A percentile compares a stretch with the other conserved stretches of the same genome.
These are phyloP conservation scores for Syncephalastrum contaminatum DNA, from an alignment of 371 early-diverging fungal species.

Conservation along the genomic window DNA sequence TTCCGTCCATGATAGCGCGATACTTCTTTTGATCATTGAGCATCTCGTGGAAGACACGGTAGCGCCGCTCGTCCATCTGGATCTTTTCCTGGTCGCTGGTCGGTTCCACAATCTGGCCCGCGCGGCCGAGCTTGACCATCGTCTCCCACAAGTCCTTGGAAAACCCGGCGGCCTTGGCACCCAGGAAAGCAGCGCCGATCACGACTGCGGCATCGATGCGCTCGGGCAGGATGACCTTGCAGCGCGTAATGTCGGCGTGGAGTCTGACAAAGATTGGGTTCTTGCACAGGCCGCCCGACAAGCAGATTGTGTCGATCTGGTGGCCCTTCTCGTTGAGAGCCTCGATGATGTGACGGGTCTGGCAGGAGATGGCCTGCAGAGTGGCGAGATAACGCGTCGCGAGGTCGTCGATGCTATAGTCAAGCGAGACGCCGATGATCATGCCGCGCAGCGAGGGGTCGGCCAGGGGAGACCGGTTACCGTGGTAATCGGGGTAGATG, in stretches of 20 bases:
- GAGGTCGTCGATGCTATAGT: conserved; percentile 55
- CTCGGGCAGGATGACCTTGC: conserved; percentile 56
- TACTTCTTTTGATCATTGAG: conserved; percentile 58
- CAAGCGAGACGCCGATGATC: conserved; percentile 60
- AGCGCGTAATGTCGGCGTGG: conserved; percentile 58
- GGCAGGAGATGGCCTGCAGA: conserved; percentile 62
- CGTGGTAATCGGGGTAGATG: conserved; percentile 77
- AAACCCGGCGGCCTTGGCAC: conserved; percentile 56
- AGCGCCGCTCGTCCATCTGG: conserved; percentile 52
- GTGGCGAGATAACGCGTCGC: conserved; percentile 65
- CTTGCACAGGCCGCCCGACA: conserved; percentile 72
- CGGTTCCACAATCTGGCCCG: conserved; percentile 56
- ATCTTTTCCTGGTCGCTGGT: conserved; percentile 24
- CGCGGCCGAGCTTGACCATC: conserved; percentile 57
- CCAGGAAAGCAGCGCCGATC: conserved; percentile 70
- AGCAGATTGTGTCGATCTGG: conserved; percentile 56
- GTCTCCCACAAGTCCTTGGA: conserved; percentile 45
- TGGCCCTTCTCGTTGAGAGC: conserved; percentile 53
- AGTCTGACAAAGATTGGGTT: conserved; percentile 64
- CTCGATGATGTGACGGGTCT: conserved; percentile 64
- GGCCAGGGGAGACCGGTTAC: conserved; percentile 74
- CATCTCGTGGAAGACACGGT: conserved; percentile 59
- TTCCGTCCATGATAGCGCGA: conserved; percentile 50
- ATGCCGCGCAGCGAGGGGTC: conserved; percentile 67
- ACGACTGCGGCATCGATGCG: conserved; percentile 67